Evolutionary conservation across 805 yeast genomes (phyloP).

Genomic region (Starmera amethionina): DNA sequence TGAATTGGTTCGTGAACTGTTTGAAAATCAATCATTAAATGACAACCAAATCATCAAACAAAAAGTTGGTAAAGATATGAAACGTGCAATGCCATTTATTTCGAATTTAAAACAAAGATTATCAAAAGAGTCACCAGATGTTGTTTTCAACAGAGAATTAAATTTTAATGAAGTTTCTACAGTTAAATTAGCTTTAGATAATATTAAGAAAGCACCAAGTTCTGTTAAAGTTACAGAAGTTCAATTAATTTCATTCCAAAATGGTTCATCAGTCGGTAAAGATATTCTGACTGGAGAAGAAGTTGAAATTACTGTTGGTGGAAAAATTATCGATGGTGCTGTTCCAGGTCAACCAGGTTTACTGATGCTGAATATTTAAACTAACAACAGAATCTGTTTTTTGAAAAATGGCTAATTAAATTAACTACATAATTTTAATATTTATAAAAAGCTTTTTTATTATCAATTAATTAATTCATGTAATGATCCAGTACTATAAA

Average conservation of each 20-base stretch:
- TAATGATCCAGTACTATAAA: background rate
- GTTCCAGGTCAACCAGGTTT: slow-evolving; percentile 94
- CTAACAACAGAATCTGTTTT: too few relatives aligned
- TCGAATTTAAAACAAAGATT: slow-evolving; percentile 78
- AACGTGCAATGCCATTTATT: slow-evolving; percentile 97
- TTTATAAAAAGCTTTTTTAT: too few relatives aligned
- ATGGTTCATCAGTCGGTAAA: slow-evolving; percentile 53
- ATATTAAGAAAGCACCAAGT: slow-evolving; percentile 57
- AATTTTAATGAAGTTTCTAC: slow-evolving; percentile 69
- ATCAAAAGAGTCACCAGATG: slow-evolving; percentile 54
- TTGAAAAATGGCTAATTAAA: too few relatives aligned
- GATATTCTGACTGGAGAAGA: slow-evolving; percentile 62
- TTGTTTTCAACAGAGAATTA: slow-evolving; percentile 84
- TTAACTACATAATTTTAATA: too few relatives aligned
- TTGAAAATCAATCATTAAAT: slow-evolving; percentile 51
- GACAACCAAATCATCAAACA: slow-evolving; percentile 58
- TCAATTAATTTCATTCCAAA: slow-evolving; percentile 51
- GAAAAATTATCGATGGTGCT: slow-evolving; percentile 71
- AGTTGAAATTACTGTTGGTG: slow-evolving; percentile 48
- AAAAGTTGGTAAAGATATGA: slow-evolving; percentile 79
- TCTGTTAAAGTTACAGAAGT: slow-evolving; percentile 44
- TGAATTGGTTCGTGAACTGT: slow-evolving; percentile 68
- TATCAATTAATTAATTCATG: too few relatives aligned
- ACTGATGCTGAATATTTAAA: slow-evolving; percentile 47
- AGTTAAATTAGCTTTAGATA: slow-evolving; percentile 43